Evolutionary conservation across 1,139 yeast genomes (phyloP).

Genomic region (Candida sanyaensis): DNA sequence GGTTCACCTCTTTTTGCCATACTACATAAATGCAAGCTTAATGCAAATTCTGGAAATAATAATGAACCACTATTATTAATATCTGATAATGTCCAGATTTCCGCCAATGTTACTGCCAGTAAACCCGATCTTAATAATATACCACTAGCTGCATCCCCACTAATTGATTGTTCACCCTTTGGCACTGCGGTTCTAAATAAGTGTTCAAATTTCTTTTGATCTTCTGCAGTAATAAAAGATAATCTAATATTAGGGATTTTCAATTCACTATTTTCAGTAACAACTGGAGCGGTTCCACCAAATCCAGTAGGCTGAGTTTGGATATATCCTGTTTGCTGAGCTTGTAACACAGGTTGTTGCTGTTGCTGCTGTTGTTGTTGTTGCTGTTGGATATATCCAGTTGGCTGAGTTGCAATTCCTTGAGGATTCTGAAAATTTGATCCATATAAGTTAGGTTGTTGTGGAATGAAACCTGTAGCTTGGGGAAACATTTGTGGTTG

Average conservation of each 20-base stretch:
- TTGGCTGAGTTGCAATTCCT: conserved; percentile 25
- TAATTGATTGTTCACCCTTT: conserved; percentile 73
- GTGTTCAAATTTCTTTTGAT: conserved; percentile 83
- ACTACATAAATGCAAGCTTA: conserved; percentile 88
- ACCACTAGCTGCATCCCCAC: conserved; percentile 77
- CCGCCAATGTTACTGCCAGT: conserved; percentile 74
- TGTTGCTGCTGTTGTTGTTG: conserved; percentile 14
- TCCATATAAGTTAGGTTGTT: conserved; percentile 15
- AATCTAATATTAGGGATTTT: conserved; percentile 71
- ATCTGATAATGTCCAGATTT: conserved; percentile 89
- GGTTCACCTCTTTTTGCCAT: conserved; percentile 74
- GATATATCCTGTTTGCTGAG: conserved; percentile 35
- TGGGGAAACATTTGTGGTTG: conserved; percentile 11
- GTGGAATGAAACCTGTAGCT: conserved; percentile 22
- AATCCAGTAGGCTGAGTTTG: conserved; percentile 44
- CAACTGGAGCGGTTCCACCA: conserved; percentile 25
- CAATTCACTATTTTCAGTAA: conserved; percentile 36
- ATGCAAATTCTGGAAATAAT: conserved; percentile 91
- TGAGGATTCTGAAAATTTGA: conserved; percentile 21
- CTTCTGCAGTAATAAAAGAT: conserved; percentile 81
- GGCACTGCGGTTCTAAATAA: conserved; percentile 78
- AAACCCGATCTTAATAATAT: conserved; percentile 82
- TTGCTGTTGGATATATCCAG: conserved; percentile 31
- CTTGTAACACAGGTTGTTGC: conserved; percentile 15
- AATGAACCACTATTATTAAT: conserved; percentile 83